These are phyloP conservation scores for Colletotrichum chlorophyti DNA, from an alignment of 2,329 filamentous ascomycete species.

Conservation along the genomic window DNA sequence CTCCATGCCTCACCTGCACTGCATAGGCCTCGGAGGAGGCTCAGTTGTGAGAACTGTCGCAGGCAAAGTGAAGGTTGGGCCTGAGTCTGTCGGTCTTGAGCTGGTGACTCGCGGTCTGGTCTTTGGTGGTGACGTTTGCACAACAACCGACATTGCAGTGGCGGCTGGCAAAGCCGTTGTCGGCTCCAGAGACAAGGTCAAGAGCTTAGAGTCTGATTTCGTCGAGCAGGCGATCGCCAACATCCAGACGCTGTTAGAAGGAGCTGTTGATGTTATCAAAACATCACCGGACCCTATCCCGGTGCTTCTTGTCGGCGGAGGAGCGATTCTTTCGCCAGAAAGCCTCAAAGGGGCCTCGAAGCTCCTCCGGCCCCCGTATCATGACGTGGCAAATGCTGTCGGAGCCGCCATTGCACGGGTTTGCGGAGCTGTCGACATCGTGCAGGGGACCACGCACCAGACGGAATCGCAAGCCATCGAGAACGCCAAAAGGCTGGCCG, in stretches of 20 bases:
- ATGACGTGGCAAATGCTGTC: constrained; percentile 69
- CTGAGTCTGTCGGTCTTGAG: constrained; percentile 57
- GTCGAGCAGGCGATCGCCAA: constrained; percentile 32
- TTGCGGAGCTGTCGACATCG: constrained; percentile 55
- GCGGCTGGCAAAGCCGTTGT: constrained; percentile 58
- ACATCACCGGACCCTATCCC: constrained; percentile 34
- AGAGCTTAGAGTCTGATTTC: constrained; percentile 33
- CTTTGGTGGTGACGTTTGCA: constrained; percentile 54
- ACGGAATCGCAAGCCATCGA: constrained; percentile 31
- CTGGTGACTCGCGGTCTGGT: constrained; percentile 52
- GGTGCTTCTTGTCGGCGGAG: constrained; percentile 66
- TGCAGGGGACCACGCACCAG: constrained; percentile 30
- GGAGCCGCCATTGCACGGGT: constrained; percentile 69
- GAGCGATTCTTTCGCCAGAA: constrained; percentile 64
- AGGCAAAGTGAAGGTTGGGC: constrained; percentile 48
- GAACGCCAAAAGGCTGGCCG: constrained; percentile 30
- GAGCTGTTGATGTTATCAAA: constrained; percentile 36
- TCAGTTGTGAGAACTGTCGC: constrained; percentile 43
- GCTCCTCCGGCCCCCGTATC: constrained; percentile 63
- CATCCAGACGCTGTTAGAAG: constrained; percentile 32
- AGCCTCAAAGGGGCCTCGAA: constrained; percentile 61
- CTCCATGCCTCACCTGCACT: constrained; percentile 37
- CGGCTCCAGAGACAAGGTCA: constrained; percentile 40
- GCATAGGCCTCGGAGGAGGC: constrained; percentile 44
- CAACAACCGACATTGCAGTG: constrained; percentile 52